These are phyloP conservation scores for Pythium myriotylum DNA, from an alignment of 352 stramenopile genomes.

Conservation along the genomic window DNA sequence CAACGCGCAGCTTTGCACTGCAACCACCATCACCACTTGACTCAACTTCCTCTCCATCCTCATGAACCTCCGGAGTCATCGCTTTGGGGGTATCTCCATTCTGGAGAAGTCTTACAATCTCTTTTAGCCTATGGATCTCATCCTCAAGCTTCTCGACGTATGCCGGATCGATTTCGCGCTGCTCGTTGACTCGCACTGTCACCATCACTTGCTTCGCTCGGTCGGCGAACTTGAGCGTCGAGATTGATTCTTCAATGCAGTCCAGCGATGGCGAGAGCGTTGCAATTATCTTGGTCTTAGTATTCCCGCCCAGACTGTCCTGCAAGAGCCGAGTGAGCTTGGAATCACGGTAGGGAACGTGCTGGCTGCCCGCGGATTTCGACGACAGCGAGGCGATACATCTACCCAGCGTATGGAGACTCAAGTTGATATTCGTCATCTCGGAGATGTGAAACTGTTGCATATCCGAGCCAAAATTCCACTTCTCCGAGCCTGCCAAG, in stretches of 20 bases:
- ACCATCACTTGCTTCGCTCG: slow-evolving; percentile 92
- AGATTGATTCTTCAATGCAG: slow-evolving; percentile 92
- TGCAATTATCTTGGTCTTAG: slow-evolving; percentile 91
- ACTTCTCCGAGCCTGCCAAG: slow-evolving; percentile 93
- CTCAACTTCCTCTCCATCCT: slow-evolving; percentile 3
- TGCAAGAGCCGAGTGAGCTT: slow-evolving; percentile 93
- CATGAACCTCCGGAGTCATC: neutral
- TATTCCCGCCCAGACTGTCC: slow-evolving; percentile 87
- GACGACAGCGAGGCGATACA: slow-evolving; percentile 84
- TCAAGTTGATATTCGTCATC: slow-evolving; percentile 95
- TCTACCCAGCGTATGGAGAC: slow-evolving; percentile 89
- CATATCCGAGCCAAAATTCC: slow-evolving; percentile 87
- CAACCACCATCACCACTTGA: neutral
- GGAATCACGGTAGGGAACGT: slow-evolving; percentile 93
- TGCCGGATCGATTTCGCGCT: slow-evolving; percentile 81
- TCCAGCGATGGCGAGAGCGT: slow-evolving; percentile 86
- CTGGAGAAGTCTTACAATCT: slow-evolving; percentile 55
- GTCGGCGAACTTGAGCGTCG: slow-evolving; percentile 94
- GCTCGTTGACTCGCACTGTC: slow-evolving; percentile 82
- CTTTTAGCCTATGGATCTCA: slow-evolving; percentile 81
- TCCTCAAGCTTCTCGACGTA: slow-evolving; percentile 88
- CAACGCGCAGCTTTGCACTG: slow-evolving; percentile 26
- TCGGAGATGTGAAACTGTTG: slow-evolving; percentile 85
- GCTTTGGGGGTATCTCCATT: slow-evolving; percentile 14
- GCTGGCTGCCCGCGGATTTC: slow-evolving; percentile 26